Base-by-base conservation (phyloP, 2,329 filamentous ascomycete genomes). In the Alternaria angustiovoidea region DNA sequence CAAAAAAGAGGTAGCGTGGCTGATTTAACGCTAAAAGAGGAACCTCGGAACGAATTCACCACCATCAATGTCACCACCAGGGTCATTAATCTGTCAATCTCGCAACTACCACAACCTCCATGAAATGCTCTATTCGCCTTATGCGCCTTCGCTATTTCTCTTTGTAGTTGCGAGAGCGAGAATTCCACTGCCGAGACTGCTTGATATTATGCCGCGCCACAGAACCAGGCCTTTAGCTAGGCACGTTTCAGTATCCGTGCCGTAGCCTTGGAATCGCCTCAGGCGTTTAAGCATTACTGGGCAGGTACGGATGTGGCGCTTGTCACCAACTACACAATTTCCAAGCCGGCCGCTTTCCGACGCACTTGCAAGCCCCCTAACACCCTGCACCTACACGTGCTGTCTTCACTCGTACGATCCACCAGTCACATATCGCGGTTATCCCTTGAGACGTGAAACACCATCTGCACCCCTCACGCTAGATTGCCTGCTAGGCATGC, bases 401-500 rank as follows among this genome's bases (percentile, higher is more conserved):
- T 28, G n/a, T n/a, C 5, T 7, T n/a, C 18, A 41, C 36, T 14
- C 22, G 22, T 43, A 24, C 43, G 7, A 49, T 43, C 57, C 57
- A 39, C 46, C 53, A 60, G 24, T 60, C 57, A 60, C 30, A 44
- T 39, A 24, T 32, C 18, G 30, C 39, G 5, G 24, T 26, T 32
- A 44, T 32, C 39, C 20, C 24, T 39, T 14, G 18, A 20, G 9
- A 51, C 39, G 14, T 59, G 52, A 56, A 57, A 60, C 52, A 44
- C 41, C 57, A 47, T 11, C 6, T 42, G n/a, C n/a, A 11, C 22
- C 30, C 34, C 49, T 48, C 43, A 52, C 56, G 30, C 38, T 53
- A 57, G 53, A 56, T 57, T 53, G 36, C 32, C 53, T 46, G 26
- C 34, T 48, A 46, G 36, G 38, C 42, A 38, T 39, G 39, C 14